Evolutionary conservation across 1,139 yeast species (phyloP).

Genomic region (Sporopachydermia cereana): DNA sequence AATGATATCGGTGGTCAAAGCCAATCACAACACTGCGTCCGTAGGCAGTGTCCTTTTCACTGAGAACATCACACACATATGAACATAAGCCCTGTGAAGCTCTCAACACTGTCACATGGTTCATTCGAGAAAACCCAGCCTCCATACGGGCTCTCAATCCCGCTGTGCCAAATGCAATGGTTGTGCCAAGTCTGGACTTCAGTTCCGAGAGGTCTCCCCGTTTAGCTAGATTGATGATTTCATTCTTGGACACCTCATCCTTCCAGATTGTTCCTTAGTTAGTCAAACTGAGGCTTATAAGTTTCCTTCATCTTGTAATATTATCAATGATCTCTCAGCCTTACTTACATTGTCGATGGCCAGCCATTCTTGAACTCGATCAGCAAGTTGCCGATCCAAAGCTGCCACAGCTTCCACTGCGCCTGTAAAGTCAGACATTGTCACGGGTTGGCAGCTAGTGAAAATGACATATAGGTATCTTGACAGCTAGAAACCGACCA

Average conservation of each 20-base stretch:
- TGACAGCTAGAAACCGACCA: too few species aligned
- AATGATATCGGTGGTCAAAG: constrained; percentile 82
- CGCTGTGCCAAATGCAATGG: constrained; percentile 89
- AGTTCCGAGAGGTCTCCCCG: constrained; percentile 33
- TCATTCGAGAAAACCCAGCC: constrained; percentile 85
- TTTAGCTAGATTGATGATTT: constrained; percentile 39
- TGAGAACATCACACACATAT: constrained; percentile 35
- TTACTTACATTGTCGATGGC: constrained; percentile 28
- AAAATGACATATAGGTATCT: too few species aligned
- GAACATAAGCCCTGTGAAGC: constrained; percentile 85
- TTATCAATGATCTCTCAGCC: background rate
- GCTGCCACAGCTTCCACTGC: too few species aligned
- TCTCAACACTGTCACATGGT: constrained; percentile 78
- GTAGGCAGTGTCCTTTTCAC: constrained; percentile 13
- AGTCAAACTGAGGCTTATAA: too few species aligned
- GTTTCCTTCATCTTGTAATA: background rate
- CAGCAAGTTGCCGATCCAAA: background rate
- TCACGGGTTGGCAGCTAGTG: too few species aligned
- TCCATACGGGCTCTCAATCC: constrained; percentile 69
- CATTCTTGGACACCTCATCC: constrained; percentile 44
- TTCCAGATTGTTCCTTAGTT: too few species aligned
- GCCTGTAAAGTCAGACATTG: too few species aligned
- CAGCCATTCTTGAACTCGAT: constrained; percentile 36
- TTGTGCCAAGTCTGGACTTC: constrained; percentile 34
- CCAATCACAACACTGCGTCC: constrained; percentile 59